Evolutionary conservation across 2,329 filamentous ascomycete species (phyloP), one percentile per base, ranked within the genome.

Genomic region (Ceratocystis destructans): DNA sequence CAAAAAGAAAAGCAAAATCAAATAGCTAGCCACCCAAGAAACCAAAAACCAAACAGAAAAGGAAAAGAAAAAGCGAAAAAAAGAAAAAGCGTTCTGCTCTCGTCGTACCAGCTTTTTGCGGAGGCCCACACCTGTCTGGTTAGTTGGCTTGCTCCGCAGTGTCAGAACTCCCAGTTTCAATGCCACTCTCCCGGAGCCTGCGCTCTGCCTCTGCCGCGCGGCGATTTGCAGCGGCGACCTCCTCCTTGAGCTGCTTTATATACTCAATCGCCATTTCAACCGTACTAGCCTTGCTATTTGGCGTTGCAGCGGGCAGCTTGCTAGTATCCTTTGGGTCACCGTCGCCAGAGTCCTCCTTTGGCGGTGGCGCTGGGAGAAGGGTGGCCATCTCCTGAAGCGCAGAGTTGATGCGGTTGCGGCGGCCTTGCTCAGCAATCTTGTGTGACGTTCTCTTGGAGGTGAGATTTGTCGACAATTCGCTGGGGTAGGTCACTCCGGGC

Each of bases 211-310:
- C 80, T 28, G 82, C 81, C 15, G 91, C 83, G 70, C 84, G 79
- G 68, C 77, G 78, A 64, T 85, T 86, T 25, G 86, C 85, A 44
- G 84, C 82, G 1, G 80, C 82, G 17, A 90, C 78, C 73, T 95
- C 88, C 71, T 83, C 79, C 75, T 95, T 86, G 69, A 99, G 76
- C 68, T 86, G 82, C 75, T 90, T 93, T 77, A 99, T 96, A 73
- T 97, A 96, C 67, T 92, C 87, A 71, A 97, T 97, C 1, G 94
- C 94, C 76, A 89, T 87, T 76, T 99, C 94, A n/a, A 99, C 94
- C 0, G 95, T 96, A 71, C 89, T 96, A 1, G 94, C 94, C 75
- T 97, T 99, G 76, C 91, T 96, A 72, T 87, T 91, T 41, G 88
- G 85, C 64, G 84, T 79, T 5, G 74, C 75, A 65, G 77, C 77